phyloP scores from a whole-genome alignment of 2,329 filamentous ascomycete species.

The Pezicula carpinea region DNA sequence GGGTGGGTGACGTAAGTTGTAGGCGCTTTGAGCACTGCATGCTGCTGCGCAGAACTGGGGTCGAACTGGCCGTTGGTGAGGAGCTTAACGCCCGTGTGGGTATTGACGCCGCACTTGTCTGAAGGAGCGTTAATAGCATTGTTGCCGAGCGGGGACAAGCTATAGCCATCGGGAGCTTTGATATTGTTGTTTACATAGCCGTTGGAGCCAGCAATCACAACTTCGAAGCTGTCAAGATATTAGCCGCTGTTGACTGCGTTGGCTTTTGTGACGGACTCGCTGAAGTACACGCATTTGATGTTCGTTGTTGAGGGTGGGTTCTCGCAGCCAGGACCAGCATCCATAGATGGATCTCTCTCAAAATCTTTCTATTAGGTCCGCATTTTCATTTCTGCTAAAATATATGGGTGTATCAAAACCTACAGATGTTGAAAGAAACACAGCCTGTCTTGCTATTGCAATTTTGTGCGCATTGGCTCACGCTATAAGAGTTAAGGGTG shows the following conservation, averaged over 20 bases:
- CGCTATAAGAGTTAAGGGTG: slow-evolving; percentile 1
- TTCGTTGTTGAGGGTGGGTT: not conserved
- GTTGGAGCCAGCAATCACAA: slow-evolving; percentile 29
- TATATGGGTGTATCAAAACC: no score
- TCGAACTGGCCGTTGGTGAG: slow-evolving; percentile 26
- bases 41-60: slow-evolving; percentile 22
- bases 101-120: slow-evolving; percentile 28
- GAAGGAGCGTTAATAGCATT: not conserved
- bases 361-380: not conserved
- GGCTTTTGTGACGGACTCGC: not conserved
- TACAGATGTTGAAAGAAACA: not conserved
- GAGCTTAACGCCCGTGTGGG: slow-evolving; percentile 19
- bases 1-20: slow-evolving; percentile 6
- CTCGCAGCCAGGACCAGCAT: not conserved
- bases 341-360: not conserved
- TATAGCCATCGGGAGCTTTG: not conserved
- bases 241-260: slow-evolving; percentile 26
- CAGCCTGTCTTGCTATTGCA: not conserved
- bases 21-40: slow-evolving; percentile 13
- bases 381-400: no score
- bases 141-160: not conserved
- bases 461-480: not conserved
- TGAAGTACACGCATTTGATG: not conserved
- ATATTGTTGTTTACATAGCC: not conserved
- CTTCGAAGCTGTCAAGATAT: slow-evolving; percentile 27